phyloP scores from a whole-genome alignment of 2,329 filamentous ascomycete genomes.

The Waltergamsia citrina region DNA sequence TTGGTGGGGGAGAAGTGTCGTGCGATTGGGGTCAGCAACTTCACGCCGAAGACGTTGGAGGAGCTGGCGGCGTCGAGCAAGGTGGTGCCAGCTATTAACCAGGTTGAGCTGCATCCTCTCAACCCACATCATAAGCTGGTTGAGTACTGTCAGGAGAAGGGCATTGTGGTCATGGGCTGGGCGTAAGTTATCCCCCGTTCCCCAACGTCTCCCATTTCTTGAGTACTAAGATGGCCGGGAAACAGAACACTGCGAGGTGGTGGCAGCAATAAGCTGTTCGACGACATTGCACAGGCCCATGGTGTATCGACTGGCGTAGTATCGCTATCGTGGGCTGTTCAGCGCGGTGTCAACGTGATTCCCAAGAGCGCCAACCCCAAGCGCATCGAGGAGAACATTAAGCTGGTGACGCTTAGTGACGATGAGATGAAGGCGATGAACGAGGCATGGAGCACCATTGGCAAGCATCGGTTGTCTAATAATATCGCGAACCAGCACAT shows the following conservation, averaged over 20 bases:
- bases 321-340: conserved; percentile 15
- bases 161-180: conserved; percentile 19
- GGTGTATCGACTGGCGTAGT: conserved; percentile 13
- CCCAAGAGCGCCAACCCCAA: conserved; percentile 12
- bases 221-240: background rate
- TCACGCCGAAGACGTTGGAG: conserved; percentile 17
- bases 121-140: conserved; percentile 20
- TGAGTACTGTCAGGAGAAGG: conserved; percentile 18
- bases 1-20: conserved; percentile 13
- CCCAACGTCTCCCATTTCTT: background rate
- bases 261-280: conserved; percentile 9
- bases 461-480: conserved; percentile 10
- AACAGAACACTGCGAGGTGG: conserved; percentile 4
- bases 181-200: conserved; percentile 8
- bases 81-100: conserved; percentile 19
- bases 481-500: conserved; percentile 7
- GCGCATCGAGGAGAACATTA: conserved; percentile 14
- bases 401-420: conserved; percentile 13
- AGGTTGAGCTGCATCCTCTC: conserved; percentile 21
- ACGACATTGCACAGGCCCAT: conserved; percentile 12
- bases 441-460: conserved; percentile 12
- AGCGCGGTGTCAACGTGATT: conserved; percentile 14
- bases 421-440: conserved; percentile 16
- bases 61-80: conserved; percentile 12
- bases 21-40: conserved; percentile 22